Evolutionary conservation across 73 alveolate species (phyloP), one percentile per base, ranked within the genome.

Genomic region (Symbiodinium natans): DNA sequence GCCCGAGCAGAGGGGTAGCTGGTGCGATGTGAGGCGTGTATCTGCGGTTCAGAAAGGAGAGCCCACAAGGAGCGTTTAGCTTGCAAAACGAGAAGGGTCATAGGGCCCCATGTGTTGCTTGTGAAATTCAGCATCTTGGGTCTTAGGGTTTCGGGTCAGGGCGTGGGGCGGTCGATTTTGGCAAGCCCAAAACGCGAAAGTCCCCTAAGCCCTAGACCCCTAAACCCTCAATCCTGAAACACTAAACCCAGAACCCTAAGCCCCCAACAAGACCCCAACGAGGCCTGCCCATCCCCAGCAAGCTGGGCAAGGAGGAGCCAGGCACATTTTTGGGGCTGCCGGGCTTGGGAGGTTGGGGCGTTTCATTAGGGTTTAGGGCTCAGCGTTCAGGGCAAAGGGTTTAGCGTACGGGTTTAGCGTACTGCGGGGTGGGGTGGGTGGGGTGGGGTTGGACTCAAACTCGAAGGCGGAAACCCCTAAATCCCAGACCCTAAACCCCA

Each of bases 211-310:
- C 27, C 27, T 4, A 48, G 19, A 23, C 5, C 56, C 56, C 21
- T 3, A 52, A n/a, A n/a, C n/a, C n/a, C n/a, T n/a, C n/a, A 3
- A 10, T 77, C 41, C 48, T 15, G 42, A 77, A 77, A 17, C 86
- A 9, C 19, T 29, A 77, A 23, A 9, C 52, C 38, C 54, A 11
- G 19, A 27, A 15, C 41, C 46, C 86, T 75, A 40, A 2, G 42
- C 40, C 48, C 7, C 9, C 52, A 46, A 33, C 19, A 34, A 29
- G 31, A 8, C 27, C 3, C 41, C 1, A 77, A 77, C 29, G 9
- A 85, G 93, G 93, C 33, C 82, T 85, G 54, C 93, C 93, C 34
- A 15, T 85, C 48, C 93, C 93, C 48, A 48, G 29, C 82, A 85
- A 43, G 59, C 34, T 85, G 10, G 93, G 93, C 29, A 85, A 85